Evolutionary conservation across 306 rosid species (phyloP), one percentile per base, ranked within the genome.

Genomic region (Lagenaria siceraria): DNA sequence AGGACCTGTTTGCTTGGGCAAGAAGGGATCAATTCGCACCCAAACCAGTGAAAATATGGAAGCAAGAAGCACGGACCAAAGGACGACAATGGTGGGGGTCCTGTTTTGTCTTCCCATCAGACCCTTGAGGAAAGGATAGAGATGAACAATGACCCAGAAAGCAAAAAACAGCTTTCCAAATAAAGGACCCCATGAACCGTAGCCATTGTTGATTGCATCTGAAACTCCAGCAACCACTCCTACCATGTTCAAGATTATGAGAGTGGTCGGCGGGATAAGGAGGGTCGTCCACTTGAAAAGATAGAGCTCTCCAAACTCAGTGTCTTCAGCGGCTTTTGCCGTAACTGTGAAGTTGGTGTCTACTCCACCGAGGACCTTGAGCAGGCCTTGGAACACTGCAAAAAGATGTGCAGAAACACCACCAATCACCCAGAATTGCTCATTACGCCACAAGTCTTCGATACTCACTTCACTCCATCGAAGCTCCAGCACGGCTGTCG

Each of bases 161-260:
- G 99, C 87, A 24, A 95, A 92, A 74, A 95, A 90, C 17, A 95
- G 85, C 84, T 95, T 95, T 78, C 98, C 97, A 51, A 95, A 92
- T 21, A 95, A 81, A 29, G 90, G 90, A 59, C 96, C 99, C 99
- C 96, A 95, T 22, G 97, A 88, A 52, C 82, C 92, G 61, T 92
- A 95, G 73, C 99, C 99, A 80, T 86, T 95, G 89, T 89, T 89
- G 22, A 92, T 84, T 66, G 99, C 97, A 80, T 89, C 93, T 40
- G 99, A 95, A 82, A 95, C 55, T 79, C 99, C 99, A n/a, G 97
- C 97, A 33, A 95, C 97, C 54, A 92, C 89, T 82, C 93, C 99
- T 31, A 92, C 96, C 91, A 92, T 86, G 80, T 95, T 95, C 83
- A 95, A 54, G 84, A 95, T 88, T 48, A 92, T 87, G 11, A 95